Evolutionary conservation across 345 rosid species (phyloP), one percentile per base, ranked within the genome.

Genomic region (Toxicodendron radicans): DNA sequence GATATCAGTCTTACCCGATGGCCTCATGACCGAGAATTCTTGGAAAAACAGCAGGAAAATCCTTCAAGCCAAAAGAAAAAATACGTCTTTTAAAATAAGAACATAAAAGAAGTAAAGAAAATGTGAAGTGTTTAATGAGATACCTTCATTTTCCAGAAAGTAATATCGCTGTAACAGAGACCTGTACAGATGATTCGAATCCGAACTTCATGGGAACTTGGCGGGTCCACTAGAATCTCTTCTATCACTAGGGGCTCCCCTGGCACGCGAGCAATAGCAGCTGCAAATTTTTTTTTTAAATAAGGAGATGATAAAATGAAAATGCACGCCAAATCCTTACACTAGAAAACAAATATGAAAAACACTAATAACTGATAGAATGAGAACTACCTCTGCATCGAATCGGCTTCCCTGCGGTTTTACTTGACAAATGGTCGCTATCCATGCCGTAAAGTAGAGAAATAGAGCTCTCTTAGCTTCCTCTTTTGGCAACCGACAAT

Each of bases 1-100:
- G 58, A 64, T 41, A 57, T 24, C 24, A 23, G 20, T 62, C 87
- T 81, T 64, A 94, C 98, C 98, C 97, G 2, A 92, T 81, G 7
- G 98, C 97, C 79, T 94, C 98, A 58, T 94, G 98, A 70, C 98
- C 97, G 0, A 94, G 85, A 71, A 94, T 89, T 76, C 95, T 86
- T 0, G 98, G 98, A 54, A 83, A 85, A 76, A 85, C 83, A 10
- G 84, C 90, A 6, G 97, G 97, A 66, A 87, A 87, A 67, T 79
- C 95, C 95, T 94, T 58, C 52, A 78, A 66, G 21, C 38, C 38
- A 51, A n/a, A 38, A 18, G 43, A 57, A 27, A 8, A n/a, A 20
- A 3, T 35, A 32, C 38, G 7, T 0, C 13, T 46, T 21, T 76
- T 49, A 23, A 10, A 18, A 45, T 14, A 13, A 49, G 8, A 5